Percentiles rank a stretch among this genome's conserved stretches.
Evolutionary conservation across 306 rosid species (phyloP).

Genomic region (Corylus heterophylla): DNA sequence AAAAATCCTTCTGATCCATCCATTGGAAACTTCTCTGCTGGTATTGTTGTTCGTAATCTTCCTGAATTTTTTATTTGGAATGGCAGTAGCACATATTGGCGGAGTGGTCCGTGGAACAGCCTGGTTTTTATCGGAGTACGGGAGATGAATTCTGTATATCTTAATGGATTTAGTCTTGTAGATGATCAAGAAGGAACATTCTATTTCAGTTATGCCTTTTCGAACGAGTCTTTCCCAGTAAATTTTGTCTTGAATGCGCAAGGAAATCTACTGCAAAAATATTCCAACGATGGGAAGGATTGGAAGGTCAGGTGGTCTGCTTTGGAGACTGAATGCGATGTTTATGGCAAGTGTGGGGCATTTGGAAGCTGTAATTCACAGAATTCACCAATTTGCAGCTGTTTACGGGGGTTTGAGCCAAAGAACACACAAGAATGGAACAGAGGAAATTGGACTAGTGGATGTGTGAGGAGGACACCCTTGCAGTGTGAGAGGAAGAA

Average conservation of each 20-base stretch:
- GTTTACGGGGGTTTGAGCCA: conserved; percentile 32
- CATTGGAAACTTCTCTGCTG: no score
- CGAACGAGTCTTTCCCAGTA: neutral
- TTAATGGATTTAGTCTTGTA: conserved; percentile 20
- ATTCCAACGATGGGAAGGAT: neutral
- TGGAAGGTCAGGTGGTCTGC: neutral
- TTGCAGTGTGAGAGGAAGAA: conserved; percentile 35
- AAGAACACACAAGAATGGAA: conserved; percentile 16
- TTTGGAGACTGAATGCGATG: conserved; percentile 32
- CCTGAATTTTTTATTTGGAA: conserved; percentile 42
- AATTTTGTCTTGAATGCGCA: conserved; percentile 23
- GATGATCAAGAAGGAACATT: conserved; percentile 38
- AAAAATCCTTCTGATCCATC: conserved; percentile 18
- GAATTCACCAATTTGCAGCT: conserved; percentile 13
- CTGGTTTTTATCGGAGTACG: conserved; percentile 44
- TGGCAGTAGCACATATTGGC: conserved; percentile 39
- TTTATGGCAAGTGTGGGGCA: conserved; percentile 24
- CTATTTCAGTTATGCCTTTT: conserved; percentile 22
- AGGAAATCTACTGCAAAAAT: conserved; percentile 16
- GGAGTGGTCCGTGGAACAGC: conserved; percentile 59
- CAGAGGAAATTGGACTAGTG: neutral
- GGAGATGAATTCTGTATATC: conserved; percentile 33
- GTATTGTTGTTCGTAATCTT: no score
- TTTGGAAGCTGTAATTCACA: neutral
- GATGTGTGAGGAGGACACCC: conserved; percentile 18